phyloP scores from a whole-genome alignment of 2,329 filamentous ascomycete species.

The Aureobasidium sp. region DNA sequence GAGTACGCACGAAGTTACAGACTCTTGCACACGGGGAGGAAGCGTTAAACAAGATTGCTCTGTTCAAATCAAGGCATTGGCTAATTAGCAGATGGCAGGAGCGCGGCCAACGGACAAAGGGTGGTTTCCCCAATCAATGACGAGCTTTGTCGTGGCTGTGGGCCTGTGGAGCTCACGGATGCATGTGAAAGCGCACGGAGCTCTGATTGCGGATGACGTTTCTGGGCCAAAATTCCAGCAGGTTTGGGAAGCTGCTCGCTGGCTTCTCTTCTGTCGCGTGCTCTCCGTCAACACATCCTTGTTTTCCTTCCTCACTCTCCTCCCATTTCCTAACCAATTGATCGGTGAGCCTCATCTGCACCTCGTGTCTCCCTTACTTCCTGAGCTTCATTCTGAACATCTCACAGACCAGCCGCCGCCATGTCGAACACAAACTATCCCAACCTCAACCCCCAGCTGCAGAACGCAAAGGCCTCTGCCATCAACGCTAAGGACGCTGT shows the following conservation, averaged over 20 bases:
- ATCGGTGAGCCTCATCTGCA: constrained; percentile 1
- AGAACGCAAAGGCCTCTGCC: constrained; percentile 26
- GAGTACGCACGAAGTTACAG: no score
- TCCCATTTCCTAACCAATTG: constrained; percentile 2
- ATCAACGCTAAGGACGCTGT: constrained; percentile 28
- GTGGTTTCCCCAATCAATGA: neutral
- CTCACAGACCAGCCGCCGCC: neutral
- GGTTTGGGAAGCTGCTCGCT: neutral
- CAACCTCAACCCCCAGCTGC: constrained; percentile 22
- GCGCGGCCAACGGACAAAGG: neutral
- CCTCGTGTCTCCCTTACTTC: neutral
- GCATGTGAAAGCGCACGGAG: constrained; percentile 6
- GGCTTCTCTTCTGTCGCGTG: constrained; percentile 5
- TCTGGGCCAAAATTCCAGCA: neutral
- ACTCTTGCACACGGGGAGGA: no score
- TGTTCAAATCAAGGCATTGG: neutral
- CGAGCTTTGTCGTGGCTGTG: neutral
- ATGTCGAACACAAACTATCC: constrained; percentile 19
- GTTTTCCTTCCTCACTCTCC: neutral
- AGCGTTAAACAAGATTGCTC: neutral
- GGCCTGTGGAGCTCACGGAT: neutral
- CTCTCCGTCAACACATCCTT: constrained; percentile 1
- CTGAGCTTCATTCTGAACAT: neutral
- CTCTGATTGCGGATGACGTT: constrained; percentile 4
- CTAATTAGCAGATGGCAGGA: neutral